Base-by-base conservation (phyloP, 345 rosid genomes). In the Eutrema japonicum region DNA sequence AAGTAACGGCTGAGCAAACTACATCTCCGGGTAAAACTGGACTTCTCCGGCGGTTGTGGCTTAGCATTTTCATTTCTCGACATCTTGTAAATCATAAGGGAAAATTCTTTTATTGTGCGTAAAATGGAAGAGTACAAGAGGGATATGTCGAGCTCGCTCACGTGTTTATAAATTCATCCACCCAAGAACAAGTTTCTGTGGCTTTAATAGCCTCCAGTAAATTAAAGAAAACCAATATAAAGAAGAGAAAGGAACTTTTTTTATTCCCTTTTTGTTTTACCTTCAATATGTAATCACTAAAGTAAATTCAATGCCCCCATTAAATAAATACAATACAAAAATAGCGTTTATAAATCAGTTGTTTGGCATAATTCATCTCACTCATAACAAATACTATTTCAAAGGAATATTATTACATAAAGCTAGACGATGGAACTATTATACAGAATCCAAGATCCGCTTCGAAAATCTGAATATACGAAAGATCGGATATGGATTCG, bases 1-100 rank as follows among this genome's bases (percentile, higher is more conserved):
- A 87, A 77, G 75, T 82, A 85, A 61, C 83, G 89, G 79, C 93
- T 89, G 77, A 91, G 79, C 55, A 80, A 89, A 66, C 54, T 71
- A 77, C 80, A 77, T 71, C 76, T 64, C 75, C 56, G 67, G 22
- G 87, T 78, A 65, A 91, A 86, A 57, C 50, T 84, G 3, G 91
- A 73, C 65, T 70, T 84, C 77, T 84, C 91, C 74, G 61, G 49
- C 32, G 70, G 62, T 63, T 45, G 26, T 40, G 59, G 32, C 38
- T 66, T 74, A 1, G 2, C 64, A 60, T 60, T 68, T 68, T 68
- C 78, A 3, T 60, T 75, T 56, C 42, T 58, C 54, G 72, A 70
- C 76, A 71, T 73, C 29, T 29, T 69, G 51, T 33, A 0, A 14
- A 9, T 54, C 64, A 35, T 7, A 14, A 45, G 42, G 16, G 53